Base-by-base conservation (phyloP, 257 asterid genomes). In the Ehretia macrophylla region DNA sequence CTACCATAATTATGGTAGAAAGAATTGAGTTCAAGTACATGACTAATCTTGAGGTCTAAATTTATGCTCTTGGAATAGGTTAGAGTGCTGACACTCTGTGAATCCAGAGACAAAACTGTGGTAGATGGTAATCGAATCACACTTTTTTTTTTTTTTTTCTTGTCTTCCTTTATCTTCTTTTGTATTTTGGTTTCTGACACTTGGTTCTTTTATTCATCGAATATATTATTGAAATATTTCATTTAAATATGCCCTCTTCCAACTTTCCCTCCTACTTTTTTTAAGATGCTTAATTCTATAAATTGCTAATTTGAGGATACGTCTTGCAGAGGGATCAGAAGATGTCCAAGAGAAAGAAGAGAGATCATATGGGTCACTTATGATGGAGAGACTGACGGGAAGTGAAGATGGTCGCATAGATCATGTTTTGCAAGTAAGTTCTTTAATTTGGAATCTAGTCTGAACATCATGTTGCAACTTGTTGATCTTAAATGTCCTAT, bases 361-460 rank as follows among this genome's bases (percentile, higher is more conserved):
- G 83, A 81, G 91, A 71, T 79, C 95, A 17, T 93, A 93, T 68
- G 99, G 99, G 59, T 79, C 91, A 58, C 32, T 78, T 56, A 84
- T 89, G 94, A 81, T 93, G 85, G 94, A 86, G 85, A 78, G 83
- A 67, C 74, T 93, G 48, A 79, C 95, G 11, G 95, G 99, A 61
- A 78, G 84, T 20, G 66, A 45, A 73, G 86, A 77, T 16, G 99
- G 97, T 16, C 86, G 96, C 62, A 56, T 93, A 21, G 99, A 93
- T 81, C 95, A 93, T 71, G 83, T 81, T 51, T 74, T 93, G 78
- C 99, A 92, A 75, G 98, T 91, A 84, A 3, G 87, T 67, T 13
- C 46, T 42, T 40, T 18, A 12, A 48, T 55, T 22, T 32, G 17
- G 23, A 37, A 49, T 59, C 51, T 45, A 11, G 48, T 59, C 10